These are phyloP conservation scores for Phytophthora multivora DNA, from an alignment of 352 stramenopile genomes.

Conservation along the genomic window DNA sequence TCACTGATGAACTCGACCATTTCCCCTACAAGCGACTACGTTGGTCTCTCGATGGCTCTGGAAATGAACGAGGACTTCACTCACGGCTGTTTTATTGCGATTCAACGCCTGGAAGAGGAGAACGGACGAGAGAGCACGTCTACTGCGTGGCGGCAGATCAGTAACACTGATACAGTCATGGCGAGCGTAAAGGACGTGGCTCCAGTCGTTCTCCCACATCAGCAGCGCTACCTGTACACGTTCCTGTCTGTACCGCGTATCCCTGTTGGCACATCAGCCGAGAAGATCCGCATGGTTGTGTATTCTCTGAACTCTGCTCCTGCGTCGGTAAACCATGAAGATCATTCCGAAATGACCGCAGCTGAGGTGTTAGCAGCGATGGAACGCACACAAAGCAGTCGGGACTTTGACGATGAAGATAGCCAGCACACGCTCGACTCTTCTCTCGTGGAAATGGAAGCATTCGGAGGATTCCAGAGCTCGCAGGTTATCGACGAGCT, in stretches of 20 bases:
- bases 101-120: conserved; percentile 63
- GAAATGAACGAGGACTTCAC: conserved; percentile 82
- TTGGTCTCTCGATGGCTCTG: conserved; percentile 82
- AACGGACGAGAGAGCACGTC: conserved; percentile 32
- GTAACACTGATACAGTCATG: conserved; percentile 82
- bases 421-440: conserved; percentile 59
- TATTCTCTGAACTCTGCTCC: conserved; percentile 57
- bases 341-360: conserved; percentile 82
- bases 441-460: conserved; percentile 51
- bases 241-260: conserved; percentile 86
- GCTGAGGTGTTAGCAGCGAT: conserved; percentile 73
- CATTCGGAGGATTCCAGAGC: conserved; percentile 36
- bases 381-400: conserved; percentile 56
- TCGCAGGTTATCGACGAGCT: conserved; percentile 78
- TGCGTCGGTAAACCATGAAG: conserved; percentile 45
- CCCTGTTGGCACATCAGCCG: conserved; percentile 52
- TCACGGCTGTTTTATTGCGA: conserved; percentile 79
- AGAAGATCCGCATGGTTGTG: conserved; percentile 80
- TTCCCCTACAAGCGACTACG: conserved; percentile 57
- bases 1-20: conserved; percentile 40
- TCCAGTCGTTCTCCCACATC: conserved; percentile 20
- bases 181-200: conserved; percentile 58
- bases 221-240: conserved; percentile 71
- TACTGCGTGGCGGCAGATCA: conserved; percentile 73
- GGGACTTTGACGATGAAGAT: conserved; percentile 36